These are phyloP conservation scores for Paracoccidioides brasiliensis DNA, from an alignment of 2,329 filamentous ascomycete genomes.

Conservation along the genomic window DNA sequence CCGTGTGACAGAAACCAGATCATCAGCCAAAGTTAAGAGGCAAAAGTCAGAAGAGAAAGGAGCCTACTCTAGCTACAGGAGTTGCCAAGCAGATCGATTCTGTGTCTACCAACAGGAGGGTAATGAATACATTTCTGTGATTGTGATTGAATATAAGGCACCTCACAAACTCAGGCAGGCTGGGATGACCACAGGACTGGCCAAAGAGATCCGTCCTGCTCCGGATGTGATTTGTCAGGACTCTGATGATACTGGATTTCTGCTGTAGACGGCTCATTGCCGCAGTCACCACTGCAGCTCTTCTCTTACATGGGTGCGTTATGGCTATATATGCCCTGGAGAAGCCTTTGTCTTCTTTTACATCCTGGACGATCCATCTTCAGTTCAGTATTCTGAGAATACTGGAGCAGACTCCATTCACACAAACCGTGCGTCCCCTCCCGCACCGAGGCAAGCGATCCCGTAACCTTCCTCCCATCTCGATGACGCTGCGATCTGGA, in stretches of 20 bases:
- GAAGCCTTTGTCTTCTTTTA: constrained; percentile 21
- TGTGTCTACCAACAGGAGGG: constrained; percentile 9
- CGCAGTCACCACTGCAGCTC: constrained; percentile 17
- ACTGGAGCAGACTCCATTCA: constrained; percentile 4
- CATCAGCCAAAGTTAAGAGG: constrained; percentile 5
- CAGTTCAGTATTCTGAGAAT: constrained; percentile 12
- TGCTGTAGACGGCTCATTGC: constrained; percentile 15
- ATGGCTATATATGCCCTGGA: constrained; percentile 20
- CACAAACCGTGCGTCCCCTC: constrained; percentile 1
- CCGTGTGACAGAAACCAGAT: constrained; percentile 4
- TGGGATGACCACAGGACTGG: constrained; percentile 16
- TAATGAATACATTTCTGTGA: constrained; percentile 12
- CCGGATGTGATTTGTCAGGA: constrained; percentile 17
- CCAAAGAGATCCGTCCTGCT: constrained; percentile 13
- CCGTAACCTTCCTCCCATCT: constrained; percentile 3
- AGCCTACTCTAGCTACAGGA: neutral
- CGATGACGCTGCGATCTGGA: constrained; percentile 3
- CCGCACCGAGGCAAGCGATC: neutral
- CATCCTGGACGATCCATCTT: constrained; percentile 15
- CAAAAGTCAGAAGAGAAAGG: neutral
- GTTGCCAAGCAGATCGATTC: constrained; percentile 5
- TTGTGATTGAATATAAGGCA: constrained; percentile 18
- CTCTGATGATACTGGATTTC: constrained; percentile 15
- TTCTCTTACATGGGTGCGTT: constrained; percentile 20
- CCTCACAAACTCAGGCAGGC: constrained; percentile 15